phyloP scores from a whole-genome alignment of 208 protist genomes.

The Acanthamoeba royreba region DNA sequence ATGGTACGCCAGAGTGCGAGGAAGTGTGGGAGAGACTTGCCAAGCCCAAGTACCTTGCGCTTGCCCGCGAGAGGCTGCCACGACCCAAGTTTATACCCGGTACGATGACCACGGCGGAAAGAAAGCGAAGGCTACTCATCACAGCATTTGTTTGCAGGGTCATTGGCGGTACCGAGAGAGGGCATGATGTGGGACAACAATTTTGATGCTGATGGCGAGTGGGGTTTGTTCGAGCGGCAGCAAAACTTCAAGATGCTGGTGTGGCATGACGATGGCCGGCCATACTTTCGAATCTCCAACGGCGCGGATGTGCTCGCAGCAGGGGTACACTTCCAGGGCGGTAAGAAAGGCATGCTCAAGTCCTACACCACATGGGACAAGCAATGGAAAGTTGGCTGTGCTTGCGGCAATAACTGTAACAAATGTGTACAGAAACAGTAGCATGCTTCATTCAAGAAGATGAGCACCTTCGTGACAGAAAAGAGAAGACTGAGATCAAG shows the following conservation, averaged over 20 bases:
- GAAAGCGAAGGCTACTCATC: too few species aligned
- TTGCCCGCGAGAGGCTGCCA: not conserved
- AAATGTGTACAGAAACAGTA: too few species aligned
- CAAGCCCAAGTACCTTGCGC: not conserved
- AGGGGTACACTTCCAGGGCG: not conserved
- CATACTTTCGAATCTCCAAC: not conserved
- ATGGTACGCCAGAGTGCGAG: not conserved
- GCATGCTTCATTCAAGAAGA: too few species aligned
- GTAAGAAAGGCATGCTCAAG: not conserved
- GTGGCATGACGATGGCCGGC: not conserved
- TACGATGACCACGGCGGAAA: not conserved
- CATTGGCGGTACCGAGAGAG: too few species aligned
- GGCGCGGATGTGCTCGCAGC: not conserved
- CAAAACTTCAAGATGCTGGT: not conserved
- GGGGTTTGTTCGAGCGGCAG: not conserved
- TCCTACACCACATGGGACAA: not conserved
- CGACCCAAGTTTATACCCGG: not conserved
- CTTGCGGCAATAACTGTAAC: too few species aligned
- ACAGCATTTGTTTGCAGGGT: too few species aligned
- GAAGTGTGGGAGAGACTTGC: not conserved
- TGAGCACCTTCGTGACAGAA: too few species aligned
- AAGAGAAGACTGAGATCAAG: too few species aligned
- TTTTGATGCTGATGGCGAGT: not conserved
- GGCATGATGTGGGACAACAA: not conserved
- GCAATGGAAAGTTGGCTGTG: too few species aligned